These are phyloP conservation scores for Claviceps capensis DNA, from an alignment of 2,329 filamentous ascomycete species.

Conservation along the genomic window DNA sequence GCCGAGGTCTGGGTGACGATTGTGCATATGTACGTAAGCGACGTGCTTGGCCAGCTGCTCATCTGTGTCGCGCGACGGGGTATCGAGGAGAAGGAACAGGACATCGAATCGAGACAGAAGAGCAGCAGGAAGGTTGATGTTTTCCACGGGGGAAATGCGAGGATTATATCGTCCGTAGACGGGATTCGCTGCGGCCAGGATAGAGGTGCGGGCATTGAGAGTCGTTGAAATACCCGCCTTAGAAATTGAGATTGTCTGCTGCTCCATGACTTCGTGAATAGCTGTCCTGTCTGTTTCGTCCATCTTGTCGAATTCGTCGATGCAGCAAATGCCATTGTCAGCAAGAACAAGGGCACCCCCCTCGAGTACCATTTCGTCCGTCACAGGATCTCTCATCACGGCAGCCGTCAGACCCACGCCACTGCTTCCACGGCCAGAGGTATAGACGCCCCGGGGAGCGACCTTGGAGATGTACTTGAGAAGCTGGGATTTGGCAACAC, in stretches of 20 bases:
- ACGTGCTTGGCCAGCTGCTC: constrained; percentile 93
- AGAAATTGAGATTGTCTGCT: constrained; percentile 75
- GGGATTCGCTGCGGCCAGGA: constrained; percentile 91
- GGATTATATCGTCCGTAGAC: constrained; percentile 98
- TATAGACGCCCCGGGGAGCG: constrained; percentile 80
- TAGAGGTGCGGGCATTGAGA: constrained; percentile 88
- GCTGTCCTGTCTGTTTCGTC: constrained; percentile 71
- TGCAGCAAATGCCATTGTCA: constrained; percentile 75
- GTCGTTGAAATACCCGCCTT: constrained; percentile 61
- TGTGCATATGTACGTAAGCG: constrained; percentile 94
- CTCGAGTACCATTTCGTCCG: constrained; percentile 73
- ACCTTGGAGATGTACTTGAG: constrained; percentile 98
- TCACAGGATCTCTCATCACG: constrained; percentile 73
- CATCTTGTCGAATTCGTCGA: constrained; percentile 86
- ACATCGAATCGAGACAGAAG: constrained; percentile 95
- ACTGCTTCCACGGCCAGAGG: constrained; percentile 66
- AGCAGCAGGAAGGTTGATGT: constrained; percentile 97
- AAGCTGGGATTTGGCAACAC: constrained; percentile 97
- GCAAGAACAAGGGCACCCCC: constrained; percentile 68
- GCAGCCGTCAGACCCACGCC: constrained; percentile 72
- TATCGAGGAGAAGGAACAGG: constrained; percentile 92
- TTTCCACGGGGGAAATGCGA: constrained; percentile 90
- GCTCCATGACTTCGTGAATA: constrained; percentile 81
- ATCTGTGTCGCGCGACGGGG: constrained; percentile 75
- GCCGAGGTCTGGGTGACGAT: constrained; percentile 67